Evolutionary conservation across 108 stramenopile species (phyloP).

Genomic region (Pseudonitzschia delicatissima): DNA sequence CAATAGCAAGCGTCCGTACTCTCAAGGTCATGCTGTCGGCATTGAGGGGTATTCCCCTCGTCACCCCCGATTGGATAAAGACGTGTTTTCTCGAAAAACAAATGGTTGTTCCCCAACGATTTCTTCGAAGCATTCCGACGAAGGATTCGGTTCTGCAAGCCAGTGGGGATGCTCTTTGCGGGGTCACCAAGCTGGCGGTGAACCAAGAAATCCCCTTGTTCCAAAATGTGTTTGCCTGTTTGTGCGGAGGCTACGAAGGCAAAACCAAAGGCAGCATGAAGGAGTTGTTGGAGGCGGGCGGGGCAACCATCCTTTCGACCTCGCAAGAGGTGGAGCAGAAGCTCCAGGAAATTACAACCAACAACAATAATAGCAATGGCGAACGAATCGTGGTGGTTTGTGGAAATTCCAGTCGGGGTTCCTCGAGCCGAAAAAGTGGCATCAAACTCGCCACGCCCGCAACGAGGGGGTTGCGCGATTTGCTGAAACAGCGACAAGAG

Average conservation of each 20-base stretch:
- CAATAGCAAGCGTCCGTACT: slow-evolving; percentile 52
- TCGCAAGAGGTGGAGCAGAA: too few species aligned
- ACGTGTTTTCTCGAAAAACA: slow-evolving; percentile 28
- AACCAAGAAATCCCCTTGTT: slow-evolving; percentile 8
- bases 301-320: too few species aligned
- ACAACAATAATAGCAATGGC: too few species aligned
- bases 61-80: slow-evolving; percentile 62
- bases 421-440: too few species aligned
- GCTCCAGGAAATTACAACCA: too few species aligned
- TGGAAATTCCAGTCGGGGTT: too few species aligned
- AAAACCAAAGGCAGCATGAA: slow-evolving; percentile 44
- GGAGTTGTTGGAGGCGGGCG: slow-evolving; percentile 53
- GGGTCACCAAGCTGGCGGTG: slow-evolving; percentile 61
- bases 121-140: slow-evolving; percentile 49
- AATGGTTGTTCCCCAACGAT: slow-evolving; percentile 3
- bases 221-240: slow-evolving; percentile 30
- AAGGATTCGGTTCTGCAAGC: slow-evolving; percentile 10
- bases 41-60: slow-evolving; percentile 71
- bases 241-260: slow-evolving; percentile 47
- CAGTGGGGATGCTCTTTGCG: slow-evolving; percentile 23
- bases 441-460: too few species aligned
- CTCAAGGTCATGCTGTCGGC: slow-evolving; percentile 77
- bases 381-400: too few species aligned
- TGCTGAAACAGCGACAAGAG: background rate
- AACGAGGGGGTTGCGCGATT: too few species aligned